These are phyloP conservation scores for Cytospora leucostoma DNA, from an alignment of 2,329 filamentous ascomycete species.

Conservation along the genomic window DNA sequence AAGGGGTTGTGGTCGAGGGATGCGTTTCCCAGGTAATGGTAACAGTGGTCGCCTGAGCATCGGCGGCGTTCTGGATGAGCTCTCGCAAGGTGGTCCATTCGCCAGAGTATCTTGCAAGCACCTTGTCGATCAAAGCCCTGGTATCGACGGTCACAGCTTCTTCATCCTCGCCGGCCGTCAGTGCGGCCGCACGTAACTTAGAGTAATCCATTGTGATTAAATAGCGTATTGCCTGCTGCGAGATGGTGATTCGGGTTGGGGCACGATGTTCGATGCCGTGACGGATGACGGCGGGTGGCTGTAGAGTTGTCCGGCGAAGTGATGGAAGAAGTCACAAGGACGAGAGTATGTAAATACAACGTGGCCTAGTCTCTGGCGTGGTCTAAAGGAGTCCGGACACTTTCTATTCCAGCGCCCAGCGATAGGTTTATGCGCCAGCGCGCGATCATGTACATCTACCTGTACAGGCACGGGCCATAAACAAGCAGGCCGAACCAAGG, in stretches of 20 bases:
- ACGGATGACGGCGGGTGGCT: neutral
- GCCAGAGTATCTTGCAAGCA: conserved; percentile 91
- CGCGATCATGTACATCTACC: neutral
- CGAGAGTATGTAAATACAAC: neutral
- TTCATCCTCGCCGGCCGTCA: conserved; percentile 84
- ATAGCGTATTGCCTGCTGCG: conserved; percentile 8
- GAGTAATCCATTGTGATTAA: conserved; percentile 64
- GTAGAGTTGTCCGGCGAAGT: neutral
- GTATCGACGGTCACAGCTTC: conserved; percentile 98
- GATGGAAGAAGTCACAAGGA: neutral
- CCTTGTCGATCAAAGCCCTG: conserved; percentile 94
- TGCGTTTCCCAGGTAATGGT: conserved; percentile 90
- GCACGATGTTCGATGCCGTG: too few relatives aligned
- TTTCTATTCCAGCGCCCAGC: neutral
- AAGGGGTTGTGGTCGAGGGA: conserved; percentile 77
- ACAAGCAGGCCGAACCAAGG: neutral
- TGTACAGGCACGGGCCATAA: neutral
- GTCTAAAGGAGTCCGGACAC: neutral
- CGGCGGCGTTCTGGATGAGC: conserved; percentile 96
- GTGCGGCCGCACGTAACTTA: conserved; percentile 80
- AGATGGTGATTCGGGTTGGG: conserved; percentile 18
- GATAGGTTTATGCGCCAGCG: neutral
- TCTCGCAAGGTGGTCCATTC: conserved; percentile 92
- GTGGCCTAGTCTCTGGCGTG: neutral
- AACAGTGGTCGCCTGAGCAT: conserved; percentile 88